phyloP scores from a whole-genome alignment of 2,329 filamentous ascomycete genomes.

The Talaromyces sp. region DNA sequence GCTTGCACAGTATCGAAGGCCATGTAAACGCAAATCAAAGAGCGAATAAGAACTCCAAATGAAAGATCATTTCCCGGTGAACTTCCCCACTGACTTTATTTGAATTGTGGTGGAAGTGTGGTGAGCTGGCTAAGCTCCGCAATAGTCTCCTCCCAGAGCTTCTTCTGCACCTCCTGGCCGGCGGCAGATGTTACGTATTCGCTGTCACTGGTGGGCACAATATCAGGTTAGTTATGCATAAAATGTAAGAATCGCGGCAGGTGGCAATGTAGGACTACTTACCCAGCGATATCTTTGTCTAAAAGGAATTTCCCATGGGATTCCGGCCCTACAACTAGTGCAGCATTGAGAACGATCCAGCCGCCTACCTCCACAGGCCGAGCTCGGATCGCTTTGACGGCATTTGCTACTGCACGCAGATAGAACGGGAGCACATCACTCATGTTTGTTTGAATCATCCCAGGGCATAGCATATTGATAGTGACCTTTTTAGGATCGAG shows the following conservation, averaged over 20 bases:
- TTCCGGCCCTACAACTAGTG: constrained; percentile 24
- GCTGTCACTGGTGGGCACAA: constrained; percentile 17
- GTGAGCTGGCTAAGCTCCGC: constrained; percentile 23
- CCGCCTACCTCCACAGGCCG: constrained; percentile 24
- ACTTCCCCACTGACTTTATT: neutral
- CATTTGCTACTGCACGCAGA: constrained; percentile 21
- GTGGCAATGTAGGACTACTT: constrained; percentile 14
- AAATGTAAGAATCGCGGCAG: neutral
- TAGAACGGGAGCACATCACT: constrained; percentile 24
- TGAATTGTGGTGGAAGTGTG: constrained; percentile 20
- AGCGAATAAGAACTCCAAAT: neutral
- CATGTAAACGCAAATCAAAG: neutral
- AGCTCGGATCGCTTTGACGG: constrained; percentile 20
- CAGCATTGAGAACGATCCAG: constrained; percentile 25
- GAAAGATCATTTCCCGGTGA: neutral
- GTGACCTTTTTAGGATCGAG: constrained; percentile 25
- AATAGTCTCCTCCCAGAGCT: constrained; percentile 27
- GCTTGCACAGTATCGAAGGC: neutral
- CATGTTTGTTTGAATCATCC: constrained; percentile 26
- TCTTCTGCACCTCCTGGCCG: constrained; percentile 25
- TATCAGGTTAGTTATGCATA: neutral
- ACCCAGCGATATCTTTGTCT: constrained; percentile 27
- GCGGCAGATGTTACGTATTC: constrained; percentile 23
- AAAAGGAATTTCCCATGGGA: constrained; percentile 27
- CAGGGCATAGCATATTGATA: constrained; percentile 32